Base-by-base conservation (phyloP, 768 basidiomycete species). In the Piloderma croceum region DNA sequence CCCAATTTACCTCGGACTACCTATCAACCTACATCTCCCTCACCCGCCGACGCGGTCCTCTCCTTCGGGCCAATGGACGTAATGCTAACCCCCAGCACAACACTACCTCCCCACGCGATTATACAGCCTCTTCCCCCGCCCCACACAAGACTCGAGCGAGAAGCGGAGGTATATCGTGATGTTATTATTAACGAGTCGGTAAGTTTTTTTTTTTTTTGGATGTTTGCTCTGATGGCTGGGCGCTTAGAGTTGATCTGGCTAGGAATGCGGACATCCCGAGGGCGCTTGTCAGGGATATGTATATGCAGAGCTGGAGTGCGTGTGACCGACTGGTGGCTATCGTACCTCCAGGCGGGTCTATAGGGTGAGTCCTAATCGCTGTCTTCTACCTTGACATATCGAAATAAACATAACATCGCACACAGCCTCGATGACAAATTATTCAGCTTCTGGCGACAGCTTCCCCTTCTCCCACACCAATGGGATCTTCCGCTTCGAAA, bases 221-320 rank as follows among this genome's bases (percentile, higher is more conserved):
- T n/a, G n/a, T n/a, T n/a, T n/a, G n/a, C n/a, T n/a, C 29, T 23
- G 10, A 22, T 39, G 15, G 7, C 38, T 7, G 12, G 17, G 9
- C 15, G 10, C 25, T 23, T 42, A 46, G 12, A 36, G 47, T 23
- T 45, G 34, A 29, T 27, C 34, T 36, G 34, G 39, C 25, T 50
- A 83, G 86, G 58, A 90, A 90, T 57, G 86, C 85, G 12, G 88
- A 90, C 55, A 81, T 87, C 20, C 84, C 89, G 7, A 77, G 88
- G 36, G 83, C 86, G 1, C 70, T 89, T 15, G 89, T 90, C 34
- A 77, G 88, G 42, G 88, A 90, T 49, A 85, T 89, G 83, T 91
- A 91, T 56, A 90, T 87, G 19, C 91, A 91, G 62, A 88, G 84
- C 48, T 91, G 89, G 89, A 88, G 85, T 55, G 87, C 88, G 2